Conservation (phyloP, 2,329 filamentous ascomycete genomes). For the Calcarisporium arbuscula region DNA sequence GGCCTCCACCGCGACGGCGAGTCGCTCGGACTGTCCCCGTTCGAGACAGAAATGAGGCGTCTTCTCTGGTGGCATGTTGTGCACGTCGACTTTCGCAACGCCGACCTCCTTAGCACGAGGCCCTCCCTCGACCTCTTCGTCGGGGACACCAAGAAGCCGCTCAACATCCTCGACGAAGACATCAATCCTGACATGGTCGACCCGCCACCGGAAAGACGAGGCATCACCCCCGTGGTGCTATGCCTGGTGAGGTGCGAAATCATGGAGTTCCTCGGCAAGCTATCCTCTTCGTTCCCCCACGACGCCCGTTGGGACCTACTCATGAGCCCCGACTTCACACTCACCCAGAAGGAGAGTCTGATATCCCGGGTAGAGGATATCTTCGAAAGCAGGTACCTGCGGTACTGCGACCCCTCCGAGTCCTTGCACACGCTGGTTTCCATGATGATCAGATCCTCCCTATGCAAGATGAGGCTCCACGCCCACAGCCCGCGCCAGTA, state of each 20-base stretch:
- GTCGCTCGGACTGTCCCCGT: conserved; percentile 28
- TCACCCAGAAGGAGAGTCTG: too few relatives aligned
- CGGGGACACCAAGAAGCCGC: conserved; percentile 38
- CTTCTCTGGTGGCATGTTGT: conserved; percentile 55
- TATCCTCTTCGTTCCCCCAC: too few relatives aligned
- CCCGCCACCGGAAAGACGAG: conserved; percentile 20
- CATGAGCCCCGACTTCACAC: too few relatives aligned
- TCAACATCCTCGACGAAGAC: conserved; percentile 45
- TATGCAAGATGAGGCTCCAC: conserved; percentile 10
- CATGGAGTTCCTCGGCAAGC: not conserved
- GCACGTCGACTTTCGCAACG: conserved; percentile 45
- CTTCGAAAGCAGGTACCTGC: conserved; percentile 9
- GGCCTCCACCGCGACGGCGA: conserved; percentile 31
- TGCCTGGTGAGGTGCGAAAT: conserved; percentile 5
- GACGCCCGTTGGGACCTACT: too few relatives aligned
- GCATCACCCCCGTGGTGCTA: conserved; percentile 31
- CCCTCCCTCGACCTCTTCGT: conserved; percentile 29
- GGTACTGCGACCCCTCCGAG: conserved; percentile 11
- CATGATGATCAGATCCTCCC: conserved; percentile 7
- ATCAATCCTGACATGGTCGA: conserved; percentile 28
- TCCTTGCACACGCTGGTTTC: conserved; percentile 6
- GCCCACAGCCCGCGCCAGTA: conserved; percentile 7
- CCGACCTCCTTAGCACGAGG: conserved; percentile 42
- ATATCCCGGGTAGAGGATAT: conserved; percentile 8
- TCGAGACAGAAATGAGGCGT: conserved; percentile 50